Evolutionary conservation across 164 flowering plant species (phyloP), one percentile per base, ranked within the genome.

Genomic region (Houttuynia cordata): DNA sequence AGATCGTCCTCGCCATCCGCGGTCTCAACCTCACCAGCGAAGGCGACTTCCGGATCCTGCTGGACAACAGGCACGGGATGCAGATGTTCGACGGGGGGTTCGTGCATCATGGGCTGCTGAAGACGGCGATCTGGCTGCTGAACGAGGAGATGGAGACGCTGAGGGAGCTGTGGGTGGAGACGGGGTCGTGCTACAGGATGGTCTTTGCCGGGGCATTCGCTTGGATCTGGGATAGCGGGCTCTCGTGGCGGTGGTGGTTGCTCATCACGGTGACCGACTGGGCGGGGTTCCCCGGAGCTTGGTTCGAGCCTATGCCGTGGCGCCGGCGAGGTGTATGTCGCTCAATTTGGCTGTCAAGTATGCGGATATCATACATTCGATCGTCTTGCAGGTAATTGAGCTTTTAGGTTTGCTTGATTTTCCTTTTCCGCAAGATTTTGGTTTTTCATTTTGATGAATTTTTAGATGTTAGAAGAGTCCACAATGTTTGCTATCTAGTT

Each of bases 71-170:
- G 24, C 64, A 77, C 34, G 98, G 96, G 0, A 74, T 61, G 82
- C 81, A 76, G 80, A 85, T 73, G 86, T 88, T 87, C 64, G 98
- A 83, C 50, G 95, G 98, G 0, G 96, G 98, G 24, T 93, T 86
- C 75, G 99, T 88, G 40, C 99, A 93, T 56, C 91, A 90, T 65
- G 99, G 97, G 49, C 76, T 93, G 12, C 61, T 90, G 79, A 93
- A 88, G 76, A 90, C 99, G 37, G 95, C 96, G 0, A 50, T 75
- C 63, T 82, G 84, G 79, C 84, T 88, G 63, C 74, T 86, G 64
- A 84, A 88, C 62, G 78, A 76, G n/a, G 99, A 90, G 59, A 73
- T 74, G 70, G 91, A 79, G 5, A 50, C 75, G 59, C 62, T 90
- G 67, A 79, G 70, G 76, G 84, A 80, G 42, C 67, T 88, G 68